Conservation (phyloP, 768 basidiomycete species). For the Amanita molliuscula region DNA sequence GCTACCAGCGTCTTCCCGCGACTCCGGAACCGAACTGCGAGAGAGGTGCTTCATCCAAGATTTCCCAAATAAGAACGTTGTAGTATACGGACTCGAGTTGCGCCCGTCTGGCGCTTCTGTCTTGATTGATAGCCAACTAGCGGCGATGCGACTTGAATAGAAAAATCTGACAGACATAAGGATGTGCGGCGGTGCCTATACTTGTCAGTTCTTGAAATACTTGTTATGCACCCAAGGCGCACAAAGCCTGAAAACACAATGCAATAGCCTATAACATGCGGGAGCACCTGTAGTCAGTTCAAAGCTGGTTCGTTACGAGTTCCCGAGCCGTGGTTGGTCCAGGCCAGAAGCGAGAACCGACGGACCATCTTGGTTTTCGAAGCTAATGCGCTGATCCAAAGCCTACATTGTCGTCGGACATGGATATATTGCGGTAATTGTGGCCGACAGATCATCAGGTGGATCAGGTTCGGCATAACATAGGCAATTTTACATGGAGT, state of each 20-base stretch:
- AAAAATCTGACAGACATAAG: too few relatives aligned
- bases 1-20: too few relatives aligned
- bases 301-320: background rate
- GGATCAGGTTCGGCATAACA: slow-evolving; percentile 1
- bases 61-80: too few relatives aligned
- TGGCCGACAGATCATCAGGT: background rate
- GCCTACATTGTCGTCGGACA: background rate
- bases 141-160: background rate
- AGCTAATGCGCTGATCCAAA: background rate
- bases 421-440: background rate
- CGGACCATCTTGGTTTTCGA: background rate
- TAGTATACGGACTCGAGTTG: background rate
- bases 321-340: background rate
- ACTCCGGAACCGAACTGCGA: too few relatives aligned
- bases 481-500: background rate
- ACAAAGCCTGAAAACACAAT: too few relatives aligned
- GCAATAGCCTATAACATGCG: background rate
- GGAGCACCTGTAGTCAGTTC: background rate
- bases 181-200: background rate
- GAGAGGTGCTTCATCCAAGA: too few relatives aligned
- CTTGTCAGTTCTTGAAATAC: too few relatives aligned
- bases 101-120: too few relatives aligned
- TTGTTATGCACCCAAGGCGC: too few relatives aligned
- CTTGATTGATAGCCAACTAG: background rate
- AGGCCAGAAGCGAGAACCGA: background rate